A percentile compares a stretch with the other conserved stretches of the same genome.
Conservation (phyloP, 805 yeast genomes). For the Myxozyma kluyveri region DNA sequence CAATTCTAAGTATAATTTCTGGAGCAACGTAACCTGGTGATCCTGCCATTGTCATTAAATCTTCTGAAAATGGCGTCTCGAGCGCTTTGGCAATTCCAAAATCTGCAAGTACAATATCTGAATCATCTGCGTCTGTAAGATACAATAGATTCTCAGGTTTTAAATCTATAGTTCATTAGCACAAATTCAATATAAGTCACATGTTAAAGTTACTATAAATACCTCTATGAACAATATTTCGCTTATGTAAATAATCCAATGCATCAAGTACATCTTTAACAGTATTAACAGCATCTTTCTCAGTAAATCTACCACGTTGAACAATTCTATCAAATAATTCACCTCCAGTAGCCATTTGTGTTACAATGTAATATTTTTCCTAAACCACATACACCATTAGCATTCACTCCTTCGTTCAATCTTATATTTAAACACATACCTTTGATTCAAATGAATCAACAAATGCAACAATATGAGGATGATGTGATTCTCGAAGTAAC, state of each 20-base stretch:
- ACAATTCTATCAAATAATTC: constrained; percentile 88
- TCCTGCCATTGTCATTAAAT: constrained; percentile 74
- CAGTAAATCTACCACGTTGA: constrained; percentile 74
- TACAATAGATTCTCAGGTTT: constrained; percentile 92
- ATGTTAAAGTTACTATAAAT: neutral
- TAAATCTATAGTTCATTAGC: constrained; percentile 48
- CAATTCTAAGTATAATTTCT: constrained; percentile 74
- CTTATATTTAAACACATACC: no score
- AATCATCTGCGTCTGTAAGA: constrained; percentile 55
- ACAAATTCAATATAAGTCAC: neutral
- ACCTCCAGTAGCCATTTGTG: constrained; percentile 94
- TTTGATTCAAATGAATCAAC: constrained; percentile 90
- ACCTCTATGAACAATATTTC: constrained; percentile 76
- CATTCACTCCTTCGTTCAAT: no score
- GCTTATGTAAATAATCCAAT: constrained; percentile 68
- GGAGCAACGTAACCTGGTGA: constrained; percentile 98
- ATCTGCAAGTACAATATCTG: constrained; percentile 85
- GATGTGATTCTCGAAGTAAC: constrained; percentile 63
- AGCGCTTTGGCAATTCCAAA: constrained; percentile 90
- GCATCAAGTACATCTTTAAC: constrained; percentile 75
- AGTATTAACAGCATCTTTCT: constrained; percentile 76
- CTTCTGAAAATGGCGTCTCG: constrained; percentile 51
- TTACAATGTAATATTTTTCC: constrained; percentile 89
- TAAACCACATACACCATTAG: neutral
- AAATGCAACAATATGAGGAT: constrained; percentile 86